Base-by-base conservation (phyloP, 352 stramenopile species). In the Phytophthora tubulina region DNA sequence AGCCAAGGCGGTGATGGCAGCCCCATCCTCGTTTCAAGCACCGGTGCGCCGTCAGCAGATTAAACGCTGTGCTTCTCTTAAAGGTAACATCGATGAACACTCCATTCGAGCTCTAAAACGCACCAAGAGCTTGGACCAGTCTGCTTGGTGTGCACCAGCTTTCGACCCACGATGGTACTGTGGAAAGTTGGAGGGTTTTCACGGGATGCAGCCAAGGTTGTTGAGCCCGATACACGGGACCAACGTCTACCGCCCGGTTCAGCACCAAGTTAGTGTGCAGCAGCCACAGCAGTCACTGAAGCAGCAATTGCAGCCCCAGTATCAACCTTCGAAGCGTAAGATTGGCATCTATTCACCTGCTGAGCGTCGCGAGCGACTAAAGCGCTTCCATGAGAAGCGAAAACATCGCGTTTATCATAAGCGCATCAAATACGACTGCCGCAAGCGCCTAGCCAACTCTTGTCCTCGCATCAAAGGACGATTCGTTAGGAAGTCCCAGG, bases 311-410 rank as follows among this genome's bases (percentile, higher is more conserved):
- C 52, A 41, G 17, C n/a, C 33, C 21, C 55, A 57, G 42, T 54
- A 39, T 21, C 13, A 55, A 5, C 0, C 44, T 3, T 41, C 70
- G 8, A 52, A 49, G 48, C 76, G 80, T 17, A 86, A 80, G 46
- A 92, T 94, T 58, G 86, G 86, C 13, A 82, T 82, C 42, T 94
- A 94, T 60, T 74, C 73, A 13, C 87, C 87, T 0, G 70, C 81
- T 13, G 73, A 82, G 27, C 76, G 87, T 4, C 79, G 71, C 17
- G 73, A 87, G 56, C 83, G 85, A 38, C 78, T 94, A 38, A 70
- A 75, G 42, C 85, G 85, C 27, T 94, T 92, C 65, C 84, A 84
- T 36, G 82, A 88, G 42, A 94, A 94, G 79, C 84, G 87, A 54
- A 88, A 92, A 57, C 75, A 81, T 57, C 84, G 84, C 33, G 84